Percentiles rank a stretch among this genome's conserved stretches.
Evolutionary conservation across 2,329 filamentous ascomycete genomes (phyloP).

Genomic region (Coleophoma cylindrospora): DNA sequence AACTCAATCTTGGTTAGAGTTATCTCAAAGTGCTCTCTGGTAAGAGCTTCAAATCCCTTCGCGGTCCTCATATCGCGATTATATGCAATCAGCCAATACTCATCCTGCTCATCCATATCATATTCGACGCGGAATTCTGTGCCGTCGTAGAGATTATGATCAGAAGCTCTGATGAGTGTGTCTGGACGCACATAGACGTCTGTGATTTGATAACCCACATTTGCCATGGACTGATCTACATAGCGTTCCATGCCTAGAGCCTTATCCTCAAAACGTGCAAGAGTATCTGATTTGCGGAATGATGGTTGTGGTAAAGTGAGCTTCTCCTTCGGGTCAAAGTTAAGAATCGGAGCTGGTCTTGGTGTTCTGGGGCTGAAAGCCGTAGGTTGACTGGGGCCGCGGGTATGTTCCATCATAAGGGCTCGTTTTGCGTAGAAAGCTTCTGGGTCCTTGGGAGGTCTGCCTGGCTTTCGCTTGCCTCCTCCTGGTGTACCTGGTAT

Average conservation of each 20-base stretch:
- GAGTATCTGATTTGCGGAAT: constrained; percentile 73
- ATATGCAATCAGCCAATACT: constrained; percentile 86
- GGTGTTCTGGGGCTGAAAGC: constrained; percentile 46
- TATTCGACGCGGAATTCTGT: constrained; percentile 77
- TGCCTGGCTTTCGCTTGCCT: constrained; percentile 54
- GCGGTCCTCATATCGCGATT: constrained; percentile 72
- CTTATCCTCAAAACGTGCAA: constrained; percentile 77
- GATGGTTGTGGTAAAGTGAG: constrained; percentile 73
- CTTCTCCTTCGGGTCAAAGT: constrained; percentile 75
- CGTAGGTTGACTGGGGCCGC: constrained; percentile 8
- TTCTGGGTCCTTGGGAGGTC: constrained; percentile 57
- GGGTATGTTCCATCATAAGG: constrained; percentile 24
- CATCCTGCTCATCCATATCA: constrained; percentile 99
- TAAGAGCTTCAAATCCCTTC: constrained; percentile 70
- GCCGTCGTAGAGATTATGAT: constrained; percentile 56
- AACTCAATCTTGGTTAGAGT: constrained; percentile 99
- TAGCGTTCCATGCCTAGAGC: constrained; percentile 82
- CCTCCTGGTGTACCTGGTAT: constrained; percentile 31
- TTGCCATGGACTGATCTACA: constrained; percentile 94
- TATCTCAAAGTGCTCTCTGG: constrained; percentile 92
- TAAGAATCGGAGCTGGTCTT: constrained; percentile 69
- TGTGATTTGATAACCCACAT: constrained; percentile 92
- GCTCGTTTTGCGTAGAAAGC: constrained; percentile 50
- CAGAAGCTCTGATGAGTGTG: constrained; percentile 60
- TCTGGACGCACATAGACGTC: constrained; percentile 81